These are phyloP conservation scores for Geotrichum aggregatum DNA, from an alignment of 1,139 yeast genomes.

Conservation along the genomic window DNA sequence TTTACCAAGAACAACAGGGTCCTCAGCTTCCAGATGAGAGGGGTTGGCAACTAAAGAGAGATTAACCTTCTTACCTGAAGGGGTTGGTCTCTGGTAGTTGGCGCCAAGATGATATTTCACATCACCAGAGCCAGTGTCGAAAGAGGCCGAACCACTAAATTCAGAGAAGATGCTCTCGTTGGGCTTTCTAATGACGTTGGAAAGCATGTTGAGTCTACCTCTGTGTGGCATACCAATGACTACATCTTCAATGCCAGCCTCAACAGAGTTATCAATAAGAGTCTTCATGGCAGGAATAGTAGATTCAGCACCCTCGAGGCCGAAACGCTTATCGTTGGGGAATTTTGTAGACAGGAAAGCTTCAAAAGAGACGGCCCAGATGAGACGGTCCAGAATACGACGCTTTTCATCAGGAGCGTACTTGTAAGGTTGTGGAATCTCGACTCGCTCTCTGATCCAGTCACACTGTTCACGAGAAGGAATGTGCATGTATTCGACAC, in stretches of 20 bases:
- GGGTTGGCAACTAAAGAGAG: slow-evolving; percentile 96
- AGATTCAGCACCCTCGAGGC: slow-evolving; percentile 97
- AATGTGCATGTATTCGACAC: slow-evolving; percentile 93
- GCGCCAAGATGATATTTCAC: slow-evolving; percentile 98
- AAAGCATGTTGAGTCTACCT: slow-evolving; percentile 96
- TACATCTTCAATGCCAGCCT: slow-evolving; percentile 87
- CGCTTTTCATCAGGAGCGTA: slow-evolving; percentile 87
- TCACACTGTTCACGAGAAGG: slow-evolving; percentile 95
- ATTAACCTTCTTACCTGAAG: slow-evolving; percentile 95
- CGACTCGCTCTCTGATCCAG: slow-evolving; percentile 96
- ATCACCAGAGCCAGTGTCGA: slow-evolving; percentile 90
- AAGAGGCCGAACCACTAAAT: slow-evolving; percentile 84
- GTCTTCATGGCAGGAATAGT: slow-evolving; percentile 97
- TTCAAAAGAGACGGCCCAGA: slow-evolving; percentile 96
- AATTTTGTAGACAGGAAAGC: slow-evolving; percentile 87
- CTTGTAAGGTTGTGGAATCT: slow-evolving; percentile 82
- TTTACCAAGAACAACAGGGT: slow-evolving; percentile 97
- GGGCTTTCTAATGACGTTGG: slow-evolving; percentile 97
- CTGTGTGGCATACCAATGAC: slow-evolving; percentile 99
- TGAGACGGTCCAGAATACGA: slow-evolving; percentile 91
- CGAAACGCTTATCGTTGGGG: slow-evolving; percentile 98
- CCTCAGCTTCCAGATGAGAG: slow-evolving; percentile 97
- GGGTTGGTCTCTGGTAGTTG: slow-evolving; percentile 98
- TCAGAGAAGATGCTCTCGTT: slow-evolving; percentile 96
- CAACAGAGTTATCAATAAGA: slow-evolving; percentile 89